Base-by-base conservation (phyloP, 768 basidiomycete species). In the Lentinula boryana region DNA sequence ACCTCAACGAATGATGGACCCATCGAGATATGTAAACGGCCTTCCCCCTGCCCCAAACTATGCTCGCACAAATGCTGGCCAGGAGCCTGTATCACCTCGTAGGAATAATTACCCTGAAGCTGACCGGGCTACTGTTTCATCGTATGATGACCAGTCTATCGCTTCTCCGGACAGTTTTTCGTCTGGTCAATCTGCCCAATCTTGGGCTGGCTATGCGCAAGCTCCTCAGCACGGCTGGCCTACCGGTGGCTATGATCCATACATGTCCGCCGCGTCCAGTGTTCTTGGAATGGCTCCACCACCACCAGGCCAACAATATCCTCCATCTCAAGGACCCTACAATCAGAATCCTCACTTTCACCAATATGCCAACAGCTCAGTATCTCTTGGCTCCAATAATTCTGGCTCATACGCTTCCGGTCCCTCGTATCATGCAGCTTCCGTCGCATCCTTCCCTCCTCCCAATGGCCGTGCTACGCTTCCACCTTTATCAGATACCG, bases 281-380 rank as follows among this genome's bases (percentile, higher is more conserved):
- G 87, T 92, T 8, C 79, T 93, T 15, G 91, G 91, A 15, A 86
- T 90, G 83, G 85, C 81, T 0, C 88, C 84, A 18, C 87, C 87
- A 49, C 61, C 63, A 13, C 44, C 43, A 32, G n/a, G 33, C 8
- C 44, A 48, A 10, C 64, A 69, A 27, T 36, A 60, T 53, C 63
- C 65, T 38, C 62, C 66, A 36, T 63, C 65, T 66, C 64, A 64
- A 59, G 52, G 60, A 60, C 68, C 50, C 68, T 68, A 52, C 73
- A 72, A 58, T 73, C 67, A 5, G 61, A 67, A 68, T 69, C 67
- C 31, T 66, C 43, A 52, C 13, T 62, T 64, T 36, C 58, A 65
- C 48, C 63, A 62, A 41, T 63, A 58, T 23, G 60, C 62, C 48
- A 67, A 56, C 23, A 67, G 70, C 57, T 68, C 68, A 52, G 55